These are phyloP conservation scores for Naematelia encephala DNA, from an alignment of 768 basidiomycete genomes.

Conservation along the genomic window DNA sequence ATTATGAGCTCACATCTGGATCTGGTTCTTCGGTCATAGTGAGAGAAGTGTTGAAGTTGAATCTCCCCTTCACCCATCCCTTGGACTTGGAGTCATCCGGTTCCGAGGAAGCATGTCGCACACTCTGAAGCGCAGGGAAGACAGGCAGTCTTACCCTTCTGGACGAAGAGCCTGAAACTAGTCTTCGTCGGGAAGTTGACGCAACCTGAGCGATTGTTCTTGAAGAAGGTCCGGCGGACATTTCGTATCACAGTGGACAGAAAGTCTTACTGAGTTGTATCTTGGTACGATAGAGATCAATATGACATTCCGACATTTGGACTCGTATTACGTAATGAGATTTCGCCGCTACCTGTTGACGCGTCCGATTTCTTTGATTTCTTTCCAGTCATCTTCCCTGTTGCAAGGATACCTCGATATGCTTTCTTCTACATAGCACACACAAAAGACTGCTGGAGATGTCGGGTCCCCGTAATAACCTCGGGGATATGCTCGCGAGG, in stretches of 20 bases:
- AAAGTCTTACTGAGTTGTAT: no score
- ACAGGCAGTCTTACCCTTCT: neutral
- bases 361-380: neutral
- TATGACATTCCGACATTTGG: no score
- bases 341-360: no score
- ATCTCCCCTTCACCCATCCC: conserved; percentile 24
- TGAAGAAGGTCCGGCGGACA: neutral
- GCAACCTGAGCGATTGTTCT: neutral
- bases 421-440: neutral
- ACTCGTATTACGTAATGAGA: no score
- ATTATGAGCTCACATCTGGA: conserved; percentile 38
- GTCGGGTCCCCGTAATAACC: conserved; percentile 27
- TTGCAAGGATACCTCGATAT: no score
- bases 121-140: neutral
- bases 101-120: neutral
- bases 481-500: conserved; percentile 25
- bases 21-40: conserved; percentile 42
- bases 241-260: no score
- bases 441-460: neutral
- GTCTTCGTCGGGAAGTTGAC: neutral
- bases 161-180: neutral
- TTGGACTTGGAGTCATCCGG: neutral
- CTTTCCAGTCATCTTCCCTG: no score
- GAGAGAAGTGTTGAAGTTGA: conserved; percentile 48
- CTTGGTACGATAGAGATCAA: no score